Conservation (phyloP, 805 yeast species). For the Candida succiphila region DNA sequence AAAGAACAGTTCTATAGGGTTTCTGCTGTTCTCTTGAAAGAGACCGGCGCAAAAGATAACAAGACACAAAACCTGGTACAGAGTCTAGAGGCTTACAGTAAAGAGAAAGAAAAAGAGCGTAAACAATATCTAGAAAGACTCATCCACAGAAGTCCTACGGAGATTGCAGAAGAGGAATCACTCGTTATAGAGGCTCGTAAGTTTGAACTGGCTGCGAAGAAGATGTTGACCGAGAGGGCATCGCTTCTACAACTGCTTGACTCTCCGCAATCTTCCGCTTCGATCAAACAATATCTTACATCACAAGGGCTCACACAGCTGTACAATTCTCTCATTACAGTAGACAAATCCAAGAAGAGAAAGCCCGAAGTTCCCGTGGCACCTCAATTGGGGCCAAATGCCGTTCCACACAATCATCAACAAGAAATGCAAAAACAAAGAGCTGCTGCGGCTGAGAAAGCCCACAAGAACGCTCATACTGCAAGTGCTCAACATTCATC, state of each 20-base stretch:
- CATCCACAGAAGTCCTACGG: constrained; percentile 83
- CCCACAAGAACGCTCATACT: constrained; percentile 8
- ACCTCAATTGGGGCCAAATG: constrained; percentile 47
- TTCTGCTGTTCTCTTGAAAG: constrained; percentile 42
- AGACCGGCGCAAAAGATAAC: constrained; percentile 30
- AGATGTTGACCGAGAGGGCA: constrained; percentile 75
- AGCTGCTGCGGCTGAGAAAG: not conserved
- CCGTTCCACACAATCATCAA: constrained; percentile 33
- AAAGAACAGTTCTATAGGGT: constrained; percentile 74
- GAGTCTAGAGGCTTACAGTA: constrained; percentile 53
- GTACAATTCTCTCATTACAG: constrained; percentile 64
- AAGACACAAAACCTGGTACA: constrained; percentile 40
- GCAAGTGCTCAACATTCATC: constrained; percentile 4
- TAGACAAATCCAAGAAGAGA: constrained; percentile 52
- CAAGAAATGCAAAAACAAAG: constrained; percentile 2
- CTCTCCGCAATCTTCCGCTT: constrained; percentile 73
- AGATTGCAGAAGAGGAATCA: constrained; percentile 96
- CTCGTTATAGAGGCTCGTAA: constrained; percentile 86
- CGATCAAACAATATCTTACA: constrained; percentile 66
- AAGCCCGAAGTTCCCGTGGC: constrained; percentile 45
- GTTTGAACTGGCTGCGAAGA: constrained; percentile 86
- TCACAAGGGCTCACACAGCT: constrained; percentile 87
- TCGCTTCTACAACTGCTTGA: constrained; percentile 71
- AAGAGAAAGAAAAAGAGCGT: constrained; percentile 64
- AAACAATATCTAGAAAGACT: constrained; percentile 72